Conservation (phyloP, 495 filamentous ascomycete species). For the Entonaema liquescens region DNA sequence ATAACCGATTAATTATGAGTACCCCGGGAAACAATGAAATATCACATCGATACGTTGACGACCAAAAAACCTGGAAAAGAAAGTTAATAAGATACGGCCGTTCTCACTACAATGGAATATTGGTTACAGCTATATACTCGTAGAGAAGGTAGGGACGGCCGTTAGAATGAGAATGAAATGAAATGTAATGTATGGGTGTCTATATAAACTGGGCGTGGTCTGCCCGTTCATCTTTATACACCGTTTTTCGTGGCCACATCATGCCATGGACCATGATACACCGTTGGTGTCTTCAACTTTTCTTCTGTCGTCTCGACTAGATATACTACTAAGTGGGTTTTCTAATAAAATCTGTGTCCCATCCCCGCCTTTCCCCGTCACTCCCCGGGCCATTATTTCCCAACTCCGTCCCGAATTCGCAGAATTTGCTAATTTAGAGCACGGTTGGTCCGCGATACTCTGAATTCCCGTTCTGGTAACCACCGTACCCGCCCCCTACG, state of each 20-base stretch:
- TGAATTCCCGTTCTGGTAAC: constrained; percentile 22
- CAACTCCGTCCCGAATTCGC: not conserved
- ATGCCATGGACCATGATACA: constrained; percentile 26
- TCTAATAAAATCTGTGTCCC: constrained; percentile 8
- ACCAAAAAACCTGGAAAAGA: not conserved
- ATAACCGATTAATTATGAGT: too few relatives aligned
- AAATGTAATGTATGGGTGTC: constrained; percentile 30
- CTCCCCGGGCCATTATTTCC: constrained; percentile 13
- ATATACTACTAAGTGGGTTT: constrained; percentile 10
- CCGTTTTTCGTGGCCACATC: constrained; percentile 40
- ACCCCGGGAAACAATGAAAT: too few relatives aligned
- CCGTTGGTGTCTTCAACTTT: constrained; percentile 2
- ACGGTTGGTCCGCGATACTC: constrained; percentile 28
- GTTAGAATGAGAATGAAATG: constrained; percentile 13
- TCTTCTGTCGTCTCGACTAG: constrained; percentile 20
- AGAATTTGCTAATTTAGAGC: constrained; percentile 7
- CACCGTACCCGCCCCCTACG: constrained; percentile 24
- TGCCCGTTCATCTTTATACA: constrained; percentile 35
- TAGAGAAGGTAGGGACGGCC: constrained; percentile 26
- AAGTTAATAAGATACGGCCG: constrained; percentile 11
- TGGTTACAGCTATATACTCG: constrained; percentile 35
- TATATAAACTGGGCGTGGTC: constrained; percentile 30
- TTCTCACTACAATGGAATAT: constrained; percentile 36
- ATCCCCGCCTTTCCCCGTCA: not conserved
- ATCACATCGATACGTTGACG: too few relatives aligned